phyloP scores from a whole-genome alignment of 73 alveolate genomes.

The Halteria grandinella region DNA sequence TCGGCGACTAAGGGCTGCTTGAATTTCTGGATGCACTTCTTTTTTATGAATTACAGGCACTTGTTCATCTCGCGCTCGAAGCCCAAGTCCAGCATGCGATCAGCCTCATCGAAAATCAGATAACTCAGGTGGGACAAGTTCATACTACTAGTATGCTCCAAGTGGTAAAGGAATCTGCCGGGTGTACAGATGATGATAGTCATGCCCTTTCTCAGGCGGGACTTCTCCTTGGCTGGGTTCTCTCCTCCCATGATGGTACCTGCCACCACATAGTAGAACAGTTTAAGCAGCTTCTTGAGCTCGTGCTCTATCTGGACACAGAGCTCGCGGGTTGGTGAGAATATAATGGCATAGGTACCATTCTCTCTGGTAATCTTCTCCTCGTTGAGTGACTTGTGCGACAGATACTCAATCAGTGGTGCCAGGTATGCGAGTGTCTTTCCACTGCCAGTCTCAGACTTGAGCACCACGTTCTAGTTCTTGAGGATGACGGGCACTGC shows the following conservation, averaged over 20 bases:
- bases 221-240: slow-evolving; percentile 90
- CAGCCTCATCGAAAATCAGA: slow-evolving; percentile 95
- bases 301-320: slow-evolving; percentile 74
- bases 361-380: slow-evolving; percentile 83
- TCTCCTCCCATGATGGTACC: slow-evolving; percentile 95
- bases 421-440: slow-evolving; percentile 93
- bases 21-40: slow-evolving; percentile 47
- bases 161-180: slow-evolving; percentile 95
- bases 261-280: slow-evolving; percentile 65
- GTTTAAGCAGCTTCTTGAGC: slow-evolving; percentile 56
- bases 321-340: slow-evolving; percentile 88
- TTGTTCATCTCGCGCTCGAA: slow-evolving; percentile 91
- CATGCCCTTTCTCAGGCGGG: slow-evolving; percentile 95
- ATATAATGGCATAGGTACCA: slow-evolving; percentile 87
- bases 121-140: slow-evolving; percentile 74
- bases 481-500: slow-evolving; percentile 87
- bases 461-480: slow-evolving; percentile 79
- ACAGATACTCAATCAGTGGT: slow-evolving; percentile 84
- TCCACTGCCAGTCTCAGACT: slow-evolving; percentile 97
- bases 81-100: slow-evolving; percentile 95
- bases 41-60: slow-evolving; percentile 72
- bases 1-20: slow-evolving; percentile 25
- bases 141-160: slow-evolving; percentile 79
- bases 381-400: slow-evolving; percentile 50
- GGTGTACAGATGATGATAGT: slow-evolving; percentile 94